Percentiles rank a stretch among this genome's conserved stretches.
Conservation (phyloP, 2,329 filamentous ascomycete species). For the Colletotrichum sidae region DNA sequence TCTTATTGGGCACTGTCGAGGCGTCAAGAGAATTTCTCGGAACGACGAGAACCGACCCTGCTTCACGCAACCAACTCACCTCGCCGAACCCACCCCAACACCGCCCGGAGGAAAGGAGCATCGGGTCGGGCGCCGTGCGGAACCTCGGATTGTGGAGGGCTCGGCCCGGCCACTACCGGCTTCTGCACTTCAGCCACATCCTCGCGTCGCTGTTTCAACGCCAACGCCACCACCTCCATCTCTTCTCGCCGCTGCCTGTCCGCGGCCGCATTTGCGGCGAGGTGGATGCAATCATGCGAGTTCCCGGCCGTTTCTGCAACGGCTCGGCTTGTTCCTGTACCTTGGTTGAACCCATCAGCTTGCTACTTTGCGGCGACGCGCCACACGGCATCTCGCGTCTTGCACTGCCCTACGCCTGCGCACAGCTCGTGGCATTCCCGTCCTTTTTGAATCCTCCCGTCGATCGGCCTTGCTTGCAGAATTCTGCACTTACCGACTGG, state of each 20-base stretch:
- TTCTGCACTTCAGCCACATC: conserved; percentile 1
- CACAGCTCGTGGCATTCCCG: conserved; percentile 14
- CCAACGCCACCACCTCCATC: background rate
- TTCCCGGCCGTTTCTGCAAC: too few species aligned
- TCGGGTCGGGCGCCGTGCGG: conserved; percentile 3
- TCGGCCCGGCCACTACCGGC: conserved; percentile 8
- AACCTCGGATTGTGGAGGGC: conserved; percentile 17
- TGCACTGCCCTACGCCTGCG: too few species aligned
- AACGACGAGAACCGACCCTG: conserved; percentile 36
- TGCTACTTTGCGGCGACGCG: too few species aligned
- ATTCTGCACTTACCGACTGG: too few species aligned
- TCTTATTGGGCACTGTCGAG: conserved; percentile 28
- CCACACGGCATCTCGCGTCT: too few species aligned
- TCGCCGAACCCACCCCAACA: background rate
- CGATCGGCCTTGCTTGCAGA: conserved; percentile 10
- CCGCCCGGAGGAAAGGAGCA: conserved; percentile 19
- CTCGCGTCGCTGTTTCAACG: background rate
- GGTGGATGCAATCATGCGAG: too few species aligned
- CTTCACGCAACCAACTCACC: background rate
- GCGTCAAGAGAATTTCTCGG: conserved; percentile 36
- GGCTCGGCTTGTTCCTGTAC: too few species aligned
- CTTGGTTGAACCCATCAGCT: too few species aligned
- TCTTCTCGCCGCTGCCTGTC: background rate
- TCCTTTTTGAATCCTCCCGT: conserved; percentile 8
- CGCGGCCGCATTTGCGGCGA: background rate